These are phyloP conservation scores for Chaetoscypha palmicola DNA, from an alignment of 2,329 filamentous ascomycete genomes.

Conservation along the genomic window DNA sequence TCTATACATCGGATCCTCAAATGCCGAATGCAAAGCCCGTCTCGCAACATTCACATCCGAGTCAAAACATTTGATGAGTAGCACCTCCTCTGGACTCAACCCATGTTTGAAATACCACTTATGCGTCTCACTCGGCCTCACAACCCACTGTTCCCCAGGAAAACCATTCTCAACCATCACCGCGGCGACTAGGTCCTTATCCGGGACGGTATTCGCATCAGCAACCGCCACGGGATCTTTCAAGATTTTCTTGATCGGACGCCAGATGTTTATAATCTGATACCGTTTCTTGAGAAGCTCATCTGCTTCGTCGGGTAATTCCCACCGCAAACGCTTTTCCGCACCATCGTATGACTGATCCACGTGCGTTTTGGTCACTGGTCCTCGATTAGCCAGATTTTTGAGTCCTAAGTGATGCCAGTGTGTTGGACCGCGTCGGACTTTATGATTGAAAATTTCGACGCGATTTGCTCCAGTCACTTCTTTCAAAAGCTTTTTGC, in stretches of 20 bases:
- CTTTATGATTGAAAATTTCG: slow-evolving; percentile 77
- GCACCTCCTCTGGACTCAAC: slow-evolving; percentile 54
- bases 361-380: slow-evolving; percentile 68
- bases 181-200: slow-evolving; percentile 61
- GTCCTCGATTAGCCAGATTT: slow-evolving; percentile 39
- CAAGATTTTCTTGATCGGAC: slow-evolving; percentile 47
- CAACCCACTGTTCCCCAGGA: slow-evolving; percentile 66
- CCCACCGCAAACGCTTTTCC: slow-evolving; percentile 60
- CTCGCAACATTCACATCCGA: slow-evolving; percentile 34
- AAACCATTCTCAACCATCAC: slow-evolving; percentile 67
- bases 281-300: slow-evolving; percentile 58
- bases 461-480: slow-evolving; percentile 37
- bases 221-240: slow-evolving; percentile 51
- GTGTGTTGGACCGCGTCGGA: slow-evolving; percentile 46
- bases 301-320: slow-evolving; percentile 56
- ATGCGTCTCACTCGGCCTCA: slow-evolving; percentile 54
- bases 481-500: slow-evolving; percentile 61
- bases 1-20: slow-evolving; percentile 64
- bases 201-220: slow-evolving; percentile 44
- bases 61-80: slow-evolving; percentile 75
- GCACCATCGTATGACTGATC: slow-evolving; percentile 68
- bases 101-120: slow-evolving; percentile 72
- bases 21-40: slow-evolving; percentile 57
- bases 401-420: slow-evolving; percentile 4
- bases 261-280: slow-evolving; percentile 81